phyloP scores from a whole-genome alignment of 1,139 yeast genomes.

The Suhomyces guaymorum region DNA sequence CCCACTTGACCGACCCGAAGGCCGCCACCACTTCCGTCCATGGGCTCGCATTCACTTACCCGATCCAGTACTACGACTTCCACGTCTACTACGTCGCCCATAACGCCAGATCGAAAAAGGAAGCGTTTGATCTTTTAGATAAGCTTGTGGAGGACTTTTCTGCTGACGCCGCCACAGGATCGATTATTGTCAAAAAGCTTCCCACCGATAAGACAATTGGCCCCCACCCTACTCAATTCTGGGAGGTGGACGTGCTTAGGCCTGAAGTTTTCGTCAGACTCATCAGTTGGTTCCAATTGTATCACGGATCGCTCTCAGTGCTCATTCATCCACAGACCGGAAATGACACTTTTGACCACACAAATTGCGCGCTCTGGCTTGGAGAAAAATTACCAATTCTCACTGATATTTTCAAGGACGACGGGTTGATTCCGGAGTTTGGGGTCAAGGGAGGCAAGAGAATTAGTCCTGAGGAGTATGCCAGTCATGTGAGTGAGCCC shows the following conservation, averaged over 20 bases:
- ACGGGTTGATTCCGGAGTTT: slow-evolving; percentile 26
- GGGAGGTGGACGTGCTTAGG: slow-evolving; percentile 37
- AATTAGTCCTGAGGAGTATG: slow-evolving; percentile 20
- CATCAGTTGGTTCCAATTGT: slow-evolving; percentile 34
- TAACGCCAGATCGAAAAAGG: slow-evolving; percentile 20
- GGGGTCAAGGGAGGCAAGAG: slow-evolving; percentile 27
- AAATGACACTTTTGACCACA: slow-evolving; percentile 29
- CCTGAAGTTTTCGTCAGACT: slow-evolving; percentile 32
- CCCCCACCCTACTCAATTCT: slow-evolving; percentile 35
- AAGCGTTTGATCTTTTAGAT: slow-evolving; percentile 25
- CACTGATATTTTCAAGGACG: slow-evolving; percentile 20
- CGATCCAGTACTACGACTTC: slow-evolving; percentile 37
- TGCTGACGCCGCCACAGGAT: slow-evolving; percentile 27
- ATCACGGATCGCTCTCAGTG: slow-evolving; percentile 32
- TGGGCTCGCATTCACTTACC: slow-evolving; percentile 25
- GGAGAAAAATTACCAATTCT: slow-evolving; percentile 29
- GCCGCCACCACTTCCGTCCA: slow-evolving; percentile 24
- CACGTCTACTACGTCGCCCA: slow-evolving; percentile 35
- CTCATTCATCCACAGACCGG: slow-evolving; percentile 39
- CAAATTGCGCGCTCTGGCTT: slow-evolving; percentile 33
- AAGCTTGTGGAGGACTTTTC: slow-evolving; percentile 29
- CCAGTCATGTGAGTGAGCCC: slow-evolving; percentile 8
- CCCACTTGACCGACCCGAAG: slow-evolving; percentile 24
- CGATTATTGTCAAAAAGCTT: slow-evolving; percentile 33
- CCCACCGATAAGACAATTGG: slow-evolving; percentile 31